Conservation (phyloP, 768 basidiomycete species). For the Lepiota venenata region DNA sequence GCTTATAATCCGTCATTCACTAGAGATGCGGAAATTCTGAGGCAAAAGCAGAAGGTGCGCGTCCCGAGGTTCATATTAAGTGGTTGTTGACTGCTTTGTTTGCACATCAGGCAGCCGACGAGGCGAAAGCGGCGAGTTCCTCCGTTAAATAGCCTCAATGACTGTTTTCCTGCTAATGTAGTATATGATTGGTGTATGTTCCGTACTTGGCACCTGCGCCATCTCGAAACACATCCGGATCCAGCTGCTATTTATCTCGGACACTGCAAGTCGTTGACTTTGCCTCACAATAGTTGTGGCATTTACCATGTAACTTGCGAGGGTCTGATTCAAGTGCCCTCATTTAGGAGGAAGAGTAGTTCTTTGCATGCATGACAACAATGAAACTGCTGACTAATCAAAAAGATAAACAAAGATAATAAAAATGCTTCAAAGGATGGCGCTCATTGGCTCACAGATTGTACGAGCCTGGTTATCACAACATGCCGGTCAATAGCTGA, state of each 20-base stretch:
- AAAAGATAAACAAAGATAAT: neutral
- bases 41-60: constrained; percentile 76
- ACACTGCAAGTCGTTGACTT: no score
- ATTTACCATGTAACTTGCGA: neutral
- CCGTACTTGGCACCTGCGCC: no score
- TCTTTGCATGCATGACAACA: neutral
- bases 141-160: no score
- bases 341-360: neutral
- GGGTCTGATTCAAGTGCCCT: neutral
- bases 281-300: neutral
- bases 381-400: neutral
- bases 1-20: constrained; percentile 16
- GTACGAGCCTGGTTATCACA: neutral
- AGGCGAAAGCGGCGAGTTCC: constrained; percentile 35
- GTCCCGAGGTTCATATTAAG: neutral
- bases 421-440: neutral
- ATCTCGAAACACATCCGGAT: no score
- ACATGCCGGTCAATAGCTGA: neutral
- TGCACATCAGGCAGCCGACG: constrained; percentile 49
- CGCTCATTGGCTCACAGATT: neutral
- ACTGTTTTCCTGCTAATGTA: no score
- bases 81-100: constrained; percentile 1
- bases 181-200: no score
- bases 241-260: no score
- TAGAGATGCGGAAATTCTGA: constrained; percentile 74